phyloP scores from a whole-genome alignment of 192 early-diverging fungal genomes.

The Rhizoclosmatium sp. region DNA sequence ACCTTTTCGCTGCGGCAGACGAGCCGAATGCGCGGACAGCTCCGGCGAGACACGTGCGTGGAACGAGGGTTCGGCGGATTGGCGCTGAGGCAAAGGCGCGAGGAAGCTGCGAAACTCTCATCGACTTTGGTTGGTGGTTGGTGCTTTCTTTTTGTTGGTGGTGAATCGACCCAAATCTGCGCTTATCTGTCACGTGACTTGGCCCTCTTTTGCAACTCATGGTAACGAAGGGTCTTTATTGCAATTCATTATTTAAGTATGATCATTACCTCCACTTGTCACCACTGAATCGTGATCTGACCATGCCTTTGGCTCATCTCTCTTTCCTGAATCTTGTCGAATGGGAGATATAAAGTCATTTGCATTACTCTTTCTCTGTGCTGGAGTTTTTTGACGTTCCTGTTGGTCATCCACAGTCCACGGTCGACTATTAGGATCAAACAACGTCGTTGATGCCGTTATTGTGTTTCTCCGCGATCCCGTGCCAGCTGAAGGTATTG shows the following conservation, averaged over 20 bases:
- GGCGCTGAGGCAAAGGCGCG: background rate
- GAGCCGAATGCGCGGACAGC: background rate
- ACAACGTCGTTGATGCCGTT: conserved; percentile 16
- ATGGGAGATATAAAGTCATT: too few relatives aligned
- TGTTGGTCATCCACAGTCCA: background rate
- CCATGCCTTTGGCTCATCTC: background rate
- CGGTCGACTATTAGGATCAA: conserved; percentile 16
- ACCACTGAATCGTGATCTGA: background rate
- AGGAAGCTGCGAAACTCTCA: background rate
- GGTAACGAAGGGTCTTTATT: too few relatives aligned
- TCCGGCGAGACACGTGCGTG: background rate
- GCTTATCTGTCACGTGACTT: too few relatives aligned
- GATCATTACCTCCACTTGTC: background rate
- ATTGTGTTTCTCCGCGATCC: conserved; percentile 4
- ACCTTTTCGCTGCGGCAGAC: background rate
- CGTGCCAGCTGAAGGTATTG: background rate
- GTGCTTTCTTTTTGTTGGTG: too few relatives aligned
- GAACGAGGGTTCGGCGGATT: background rate
- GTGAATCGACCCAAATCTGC: too few relatives aligned
- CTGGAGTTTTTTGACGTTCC: background rate
- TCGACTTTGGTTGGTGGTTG: background rate
- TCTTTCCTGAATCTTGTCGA: background rate
- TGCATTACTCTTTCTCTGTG: background rate
- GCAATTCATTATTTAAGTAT: too few relatives aligned
- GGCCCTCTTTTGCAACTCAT: too few relatives aligned